phyloP scores from a whole-genome alignment of 75 land plant species.

The Selaginella tamariscina region DNA sequence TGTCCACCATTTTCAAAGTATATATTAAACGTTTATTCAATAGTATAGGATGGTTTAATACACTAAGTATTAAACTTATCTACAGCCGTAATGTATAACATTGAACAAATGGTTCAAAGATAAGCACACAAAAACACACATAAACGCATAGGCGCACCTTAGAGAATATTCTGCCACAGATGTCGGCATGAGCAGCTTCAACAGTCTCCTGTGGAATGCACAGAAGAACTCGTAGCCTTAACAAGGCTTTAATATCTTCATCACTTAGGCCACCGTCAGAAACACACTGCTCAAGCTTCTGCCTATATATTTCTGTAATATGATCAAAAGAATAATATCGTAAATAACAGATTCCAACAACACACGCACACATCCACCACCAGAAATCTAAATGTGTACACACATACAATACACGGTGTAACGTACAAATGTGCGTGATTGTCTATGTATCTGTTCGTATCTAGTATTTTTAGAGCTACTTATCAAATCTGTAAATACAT shows the following conservation, averaged over 20 bases:
- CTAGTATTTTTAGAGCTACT: no score
- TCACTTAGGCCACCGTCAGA: constrained; percentile 72
- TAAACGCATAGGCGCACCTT: constrained; percentile 37
- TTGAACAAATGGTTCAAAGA: background rate
- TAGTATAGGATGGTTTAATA: no score
- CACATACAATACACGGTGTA: no score
- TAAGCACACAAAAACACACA: background rate
- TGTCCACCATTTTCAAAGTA: constrained; percentile 14
- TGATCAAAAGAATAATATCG: background rate
- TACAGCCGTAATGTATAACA: no score
- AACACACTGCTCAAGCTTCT: constrained; percentile 80
- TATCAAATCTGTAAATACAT: no score
- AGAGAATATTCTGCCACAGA: constrained; percentile 80
- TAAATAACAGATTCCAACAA: background rate
- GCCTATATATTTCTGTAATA: constrained; percentile 74
- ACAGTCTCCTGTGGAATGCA: constrained; percentile 83
- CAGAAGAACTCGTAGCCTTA: constrained; percentile 58
- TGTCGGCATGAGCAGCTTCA: constrained; percentile 77
- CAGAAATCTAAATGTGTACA: background rate
- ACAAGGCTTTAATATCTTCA: constrained; percentile 52
- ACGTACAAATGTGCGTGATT: no score
- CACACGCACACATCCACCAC: no score
- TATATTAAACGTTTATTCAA: background rate
- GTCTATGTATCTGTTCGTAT: no score
- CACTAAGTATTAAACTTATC: no score